A percentile compares a stretch with the other conserved stretches of the same genome.
Conservation (phyloP, 345 rosid species). For the Trapa bicornis region DNA sequence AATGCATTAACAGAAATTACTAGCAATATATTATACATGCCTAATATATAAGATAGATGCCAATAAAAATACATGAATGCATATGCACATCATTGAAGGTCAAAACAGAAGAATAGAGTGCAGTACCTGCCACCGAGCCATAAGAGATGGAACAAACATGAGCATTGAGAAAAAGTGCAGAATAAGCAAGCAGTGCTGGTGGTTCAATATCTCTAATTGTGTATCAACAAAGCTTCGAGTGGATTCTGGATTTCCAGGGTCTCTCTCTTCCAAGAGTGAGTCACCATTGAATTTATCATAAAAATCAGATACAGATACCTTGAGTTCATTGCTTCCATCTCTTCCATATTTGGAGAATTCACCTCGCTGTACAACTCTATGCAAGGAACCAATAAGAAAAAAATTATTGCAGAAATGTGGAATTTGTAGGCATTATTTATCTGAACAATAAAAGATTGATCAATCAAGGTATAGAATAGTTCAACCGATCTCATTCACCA, state of each 20-base stretch:
- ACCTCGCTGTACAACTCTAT: constrained; percentile 33
- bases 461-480: not conserved
- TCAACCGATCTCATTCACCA: not conserved
- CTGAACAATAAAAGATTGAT: not conserved
- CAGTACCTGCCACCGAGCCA: constrained; percentile 85
- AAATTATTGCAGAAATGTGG: constrained; percentile 25
- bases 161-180: constrained; percentile 66
- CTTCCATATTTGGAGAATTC: constrained; percentile 32
- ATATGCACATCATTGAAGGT: not conserved
- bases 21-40: not conserved
- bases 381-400: constrained; percentile 56
- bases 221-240: constrained; percentile 56
- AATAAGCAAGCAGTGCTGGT: constrained; percentile 60
- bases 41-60: not conserved
- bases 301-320: constrained; percentile 21
- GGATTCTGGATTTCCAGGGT: constrained; percentile 25
- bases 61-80: not conserved
- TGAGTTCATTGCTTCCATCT: constrained; percentile 24
- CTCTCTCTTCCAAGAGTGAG: constrained; percentile 22
- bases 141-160: constrained; percentile 84
- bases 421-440: constrained; percentile 11
- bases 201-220: constrained; percentile 73
- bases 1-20: too few species aligned
- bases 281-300: constrained; percentile 22
- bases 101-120: not conserved